Evolutionary conservation across 306 rosid species (phyloP), one percentile per base, ranked within the genome.

Genomic region (Pterocarpus macrocarpus): DNA sequence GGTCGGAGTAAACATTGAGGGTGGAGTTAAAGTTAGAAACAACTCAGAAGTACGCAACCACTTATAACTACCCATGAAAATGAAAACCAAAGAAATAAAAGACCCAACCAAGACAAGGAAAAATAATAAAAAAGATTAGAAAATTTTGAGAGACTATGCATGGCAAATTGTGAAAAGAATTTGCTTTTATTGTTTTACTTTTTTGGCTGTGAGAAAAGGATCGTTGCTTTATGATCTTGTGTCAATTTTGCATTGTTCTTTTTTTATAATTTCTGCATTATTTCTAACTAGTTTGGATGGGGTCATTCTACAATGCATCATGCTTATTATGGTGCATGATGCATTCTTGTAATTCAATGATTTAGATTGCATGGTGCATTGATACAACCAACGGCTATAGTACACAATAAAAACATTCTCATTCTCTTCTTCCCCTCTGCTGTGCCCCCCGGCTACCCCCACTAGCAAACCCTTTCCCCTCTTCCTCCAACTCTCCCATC

Each of bases 61-160:
- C 90, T 68, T 30, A 71, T 78, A 90, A 88, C 87, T 50, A 85
- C 85, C 80, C 64, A 66, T 69, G 89, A 90, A 91, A 84, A 81
- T 52, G 79, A 86, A 74, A 69, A 47, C 56, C 30, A 45, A 71
- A 62, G 82, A 66, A 80, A 86, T 45, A 63, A 67, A 55, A 33
- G 75, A 44, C 57, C 50, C 35, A 82, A 79, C 35, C 28, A 50
- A 15, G 14, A 80, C 30, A 44, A 57, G 44, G 2, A 39, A 52
- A 73, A 55, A 7, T 34, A 49, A 69, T 30, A 7, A 53, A 28
- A 79, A 45, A 61, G 13, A 10, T 17, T 1, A 53, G 15, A 44
- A 33, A 62, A 39, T 52, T 68, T 69, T 5, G 62, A 32, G 13
- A 47, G 69, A 53, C 15, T 47, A 47, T 47, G 1, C 15, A 44